A percentile compares a stretch with the other conserved stretches of the same genome.
These are phyloP conservation scores for Periglandula ipomoeae DNA, from an alignment of 2,329 filamentous ascomycete genomes.

Conservation along the genomic window DNA sequence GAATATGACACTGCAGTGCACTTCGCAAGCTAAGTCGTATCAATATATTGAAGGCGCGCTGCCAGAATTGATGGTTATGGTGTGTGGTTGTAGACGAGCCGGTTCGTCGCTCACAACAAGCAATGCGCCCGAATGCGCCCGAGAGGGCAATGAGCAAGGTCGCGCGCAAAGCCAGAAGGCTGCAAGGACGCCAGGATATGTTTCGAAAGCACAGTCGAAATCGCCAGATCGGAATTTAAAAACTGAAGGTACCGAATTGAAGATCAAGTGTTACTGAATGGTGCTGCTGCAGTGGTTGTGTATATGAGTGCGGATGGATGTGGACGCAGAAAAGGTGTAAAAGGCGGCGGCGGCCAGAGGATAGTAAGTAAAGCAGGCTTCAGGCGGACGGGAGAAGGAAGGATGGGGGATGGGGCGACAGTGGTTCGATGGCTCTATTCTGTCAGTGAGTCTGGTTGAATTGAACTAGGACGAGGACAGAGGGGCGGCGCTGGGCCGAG, in stretches of 20 bases:
- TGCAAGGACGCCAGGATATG: too few species aligned
- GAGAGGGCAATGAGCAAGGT: background rate
- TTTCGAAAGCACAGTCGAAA: too few species aligned
- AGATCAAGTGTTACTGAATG: too few species aligned
- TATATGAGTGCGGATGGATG: background rate
- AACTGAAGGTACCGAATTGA: too few species aligned
- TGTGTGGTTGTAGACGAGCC: background rate
- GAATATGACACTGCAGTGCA: background rate
- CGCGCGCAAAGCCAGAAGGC: too few species aligned
- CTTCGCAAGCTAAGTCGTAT: background rate
- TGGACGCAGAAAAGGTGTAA: background rate
- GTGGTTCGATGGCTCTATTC: too few species aligned
- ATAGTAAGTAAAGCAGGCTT: background rate
- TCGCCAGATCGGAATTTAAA: too few species aligned
- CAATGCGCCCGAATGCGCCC: constrained; percentile 6
- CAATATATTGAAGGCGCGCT: background rate
- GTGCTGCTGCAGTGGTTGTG: too few species aligned
- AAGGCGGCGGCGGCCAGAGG: background rate
- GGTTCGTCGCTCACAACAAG: background rate
- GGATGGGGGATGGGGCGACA: too few species aligned
- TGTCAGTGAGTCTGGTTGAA: too few species aligned
- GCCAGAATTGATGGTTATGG: background rate
- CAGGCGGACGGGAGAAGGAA: too few species aligned
- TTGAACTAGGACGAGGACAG: too few species aligned
- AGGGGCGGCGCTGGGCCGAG: background rate